A percentile compares a stretch with the other conserved stretches of the same genome.
phyloP scores from a whole-genome alignment of 2,329 filamentous ascomycete genomes.

The Mycosphaerella arachidis region DNA sequence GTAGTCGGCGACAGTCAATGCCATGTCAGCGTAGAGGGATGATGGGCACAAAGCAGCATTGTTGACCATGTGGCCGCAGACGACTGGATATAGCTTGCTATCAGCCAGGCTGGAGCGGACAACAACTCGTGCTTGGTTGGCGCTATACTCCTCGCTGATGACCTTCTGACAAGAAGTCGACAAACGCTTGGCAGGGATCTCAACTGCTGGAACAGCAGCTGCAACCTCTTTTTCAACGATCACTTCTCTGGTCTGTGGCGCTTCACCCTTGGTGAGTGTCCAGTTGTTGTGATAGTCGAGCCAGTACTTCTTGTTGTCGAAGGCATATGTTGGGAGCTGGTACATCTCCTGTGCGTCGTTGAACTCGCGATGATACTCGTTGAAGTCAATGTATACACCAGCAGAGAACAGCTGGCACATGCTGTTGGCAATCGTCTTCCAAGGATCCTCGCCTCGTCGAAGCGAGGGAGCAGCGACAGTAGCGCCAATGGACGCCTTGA shows the following conservation, averaged over 20 bases:
- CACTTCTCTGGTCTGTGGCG: constrained; percentile 36
- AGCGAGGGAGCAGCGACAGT: constrained; percentile 57
- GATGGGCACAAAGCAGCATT: constrained; percentile 63
- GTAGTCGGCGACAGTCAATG: constrained; percentile 62
- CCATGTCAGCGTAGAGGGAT: constrained; percentile 60
- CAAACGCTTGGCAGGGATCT: constrained; percentile 50
- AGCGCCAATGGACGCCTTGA: constrained; percentile 59
- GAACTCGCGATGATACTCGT: constrained; percentile 64
- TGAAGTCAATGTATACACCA: constrained; percentile 64
- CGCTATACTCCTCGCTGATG: constrained; percentile 58
- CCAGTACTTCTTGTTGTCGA: constrained; percentile 70
- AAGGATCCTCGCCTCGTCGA: constrained; percentile 58
- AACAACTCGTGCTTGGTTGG: constrained; percentile 55
- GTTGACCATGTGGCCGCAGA: constrained; percentile 65
- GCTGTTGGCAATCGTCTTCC: constrained; percentile 58
- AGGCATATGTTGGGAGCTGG: constrained; percentile 64
- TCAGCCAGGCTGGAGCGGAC: constrained; percentile 64
- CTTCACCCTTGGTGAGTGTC: constrained; percentile 64
- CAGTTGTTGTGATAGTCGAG: constrained; percentile 68
- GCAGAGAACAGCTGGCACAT: constrained; percentile 57
- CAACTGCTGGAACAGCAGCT: constrained; percentile 36
- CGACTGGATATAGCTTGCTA: constrained; percentile 57
- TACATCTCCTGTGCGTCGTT: constrained; percentile 55
- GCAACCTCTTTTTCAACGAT: constrained; percentile 35
- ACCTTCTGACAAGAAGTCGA: constrained; percentile 63